Evolutionary conservation across 2,329 filamentous ascomycete species (phyloP), one percentile per base, ranked within the genome.

Genomic region (Trematosphaeria pertusa): DNA sequence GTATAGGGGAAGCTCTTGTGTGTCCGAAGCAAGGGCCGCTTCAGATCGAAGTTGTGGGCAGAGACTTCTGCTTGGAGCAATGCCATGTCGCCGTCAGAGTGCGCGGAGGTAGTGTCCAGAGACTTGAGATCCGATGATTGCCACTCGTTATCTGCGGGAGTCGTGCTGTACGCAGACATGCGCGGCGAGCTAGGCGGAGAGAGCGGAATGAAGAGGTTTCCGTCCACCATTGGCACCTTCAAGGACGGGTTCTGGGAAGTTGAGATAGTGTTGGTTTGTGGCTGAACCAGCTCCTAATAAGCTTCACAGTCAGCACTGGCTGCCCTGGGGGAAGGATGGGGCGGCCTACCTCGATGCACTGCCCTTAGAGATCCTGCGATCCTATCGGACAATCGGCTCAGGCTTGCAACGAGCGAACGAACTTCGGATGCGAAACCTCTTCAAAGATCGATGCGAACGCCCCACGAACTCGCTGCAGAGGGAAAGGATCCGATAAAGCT

Each of bases 141-240:
- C 74, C 73, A 76, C 58, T 73, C 70, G 64, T 72, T 71, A 41
- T 76, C 71, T 66, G 65, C 62, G 52, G 67, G 61, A 56, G 72
- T 74, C 52, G 70, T 66, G 64, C 70, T 67, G 59, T 74, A 75
- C 61, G 70, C 74, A 74, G 74, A 77, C 75, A 78, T 77, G 65
- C 72, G 76, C 67, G 76, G 76, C 65, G 76, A 79, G 54, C 66
- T 76, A 50, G 76, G 76, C 58, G 76, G 76, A 66, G 76, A 79
- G 59, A 77, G 64, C 59, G 74, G 75, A 65, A 75, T 73, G 64
- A 73, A 70, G 58, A 72, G 70, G 64, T 67, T 74, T 70, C 71
- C 72, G 68, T 73, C 69, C 65, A 77, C 65, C 71, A 74, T 74
- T 73, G 63, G 67, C 58, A 57, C 61, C 65, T 69, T 63, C 46